Evolutionary conservation across 208 protist species (phyloP).

Genomic region (Polymyxa betae): DNA sequence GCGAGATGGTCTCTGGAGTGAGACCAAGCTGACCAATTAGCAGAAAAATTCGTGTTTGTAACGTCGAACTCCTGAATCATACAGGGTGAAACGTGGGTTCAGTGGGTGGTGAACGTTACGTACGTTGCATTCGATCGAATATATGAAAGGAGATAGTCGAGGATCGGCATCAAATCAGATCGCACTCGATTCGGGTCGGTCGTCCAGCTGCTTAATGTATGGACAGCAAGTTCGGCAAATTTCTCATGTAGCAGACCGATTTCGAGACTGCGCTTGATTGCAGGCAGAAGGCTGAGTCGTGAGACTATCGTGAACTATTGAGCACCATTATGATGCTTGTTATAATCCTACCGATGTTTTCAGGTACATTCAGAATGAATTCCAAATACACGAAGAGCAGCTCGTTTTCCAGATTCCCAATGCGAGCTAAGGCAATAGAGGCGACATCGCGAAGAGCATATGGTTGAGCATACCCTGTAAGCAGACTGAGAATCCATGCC

Average conservation of each 20-base stretch:
- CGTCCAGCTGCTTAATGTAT: not conserved
- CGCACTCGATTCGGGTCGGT: not conserved
- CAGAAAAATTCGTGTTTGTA: not conserved
- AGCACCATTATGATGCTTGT: not conserved
- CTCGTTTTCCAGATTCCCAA: not conserved
- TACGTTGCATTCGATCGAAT: not conserved
- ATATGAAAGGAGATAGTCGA: not conserved
- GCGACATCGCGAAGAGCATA: not conserved
- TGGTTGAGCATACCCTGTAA: not conserved
- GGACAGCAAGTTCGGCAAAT: not conserved
- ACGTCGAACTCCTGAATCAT: not conserved
- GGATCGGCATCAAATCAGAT: not conserved
- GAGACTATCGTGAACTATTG: not conserved
- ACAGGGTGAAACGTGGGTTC: not conserved
- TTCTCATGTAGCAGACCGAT: not conserved
- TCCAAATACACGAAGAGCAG: not conserved
- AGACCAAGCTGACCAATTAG: not conserved
- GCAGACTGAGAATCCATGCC: too few relatives aligned
- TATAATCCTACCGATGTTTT: not conserved
- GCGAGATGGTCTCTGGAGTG: not conserved
- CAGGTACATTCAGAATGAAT: not conserved
- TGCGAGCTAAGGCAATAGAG: not conserved
- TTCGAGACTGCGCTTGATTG: not conserved
- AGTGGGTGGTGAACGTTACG: not conserved
- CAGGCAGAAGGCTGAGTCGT: not conserved